Base-by-base conservation (phyloP, 257 asterid genomes). In the Solanum clarkiae region DNA sequence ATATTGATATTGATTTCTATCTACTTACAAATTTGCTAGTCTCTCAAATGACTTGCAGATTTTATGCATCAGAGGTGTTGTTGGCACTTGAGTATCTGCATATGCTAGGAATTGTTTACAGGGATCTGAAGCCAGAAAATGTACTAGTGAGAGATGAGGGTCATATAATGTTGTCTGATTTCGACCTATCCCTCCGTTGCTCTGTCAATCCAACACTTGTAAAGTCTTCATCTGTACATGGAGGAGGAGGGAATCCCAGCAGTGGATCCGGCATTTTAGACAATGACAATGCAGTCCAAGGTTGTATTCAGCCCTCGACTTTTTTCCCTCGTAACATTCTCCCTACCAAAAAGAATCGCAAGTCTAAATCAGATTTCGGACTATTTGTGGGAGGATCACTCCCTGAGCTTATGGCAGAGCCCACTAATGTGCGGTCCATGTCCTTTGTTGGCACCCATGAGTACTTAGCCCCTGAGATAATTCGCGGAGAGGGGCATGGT, bases 101-200 rank as follows among this genome's bases (percentile, higher is more conserved):
- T 65, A 94, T 96, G 99, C 92, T 96, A 36, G 99, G 99, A 56
- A 91, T 96, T 4, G 98, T 96, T 1, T 96, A 96, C 91, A 87
- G 98, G 32, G 99, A 96, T 88, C 89, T 96, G 44, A 96, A 96
- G 86, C 99, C 99, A 17, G 99, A 96, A 88, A 96, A 96, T 81
- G 97, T 96, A 55, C 87, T 94, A 14, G 99, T 96, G 47, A 89
- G 99, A 84, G 98, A 93, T 22, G 96, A 92, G 84, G 99, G 99
- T 69, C 99, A 95, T 70, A 94, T 95, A 80, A 95, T 95, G 99
- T 93, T 95, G 32, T 95, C 99, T 32, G 99, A 95, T 80, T 95
- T 94, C 42, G 98, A 95, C 88, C 94, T 95, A 71, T 95, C 99
- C 0, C 97, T 95, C 62, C 97, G 99, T 22, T 95, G 99, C 93